A percentile compares a stretch with the other conserved stretches of the same genome.
Conservation (phyloP, 345 rosid species). For the Syzygium grande region DNA sequence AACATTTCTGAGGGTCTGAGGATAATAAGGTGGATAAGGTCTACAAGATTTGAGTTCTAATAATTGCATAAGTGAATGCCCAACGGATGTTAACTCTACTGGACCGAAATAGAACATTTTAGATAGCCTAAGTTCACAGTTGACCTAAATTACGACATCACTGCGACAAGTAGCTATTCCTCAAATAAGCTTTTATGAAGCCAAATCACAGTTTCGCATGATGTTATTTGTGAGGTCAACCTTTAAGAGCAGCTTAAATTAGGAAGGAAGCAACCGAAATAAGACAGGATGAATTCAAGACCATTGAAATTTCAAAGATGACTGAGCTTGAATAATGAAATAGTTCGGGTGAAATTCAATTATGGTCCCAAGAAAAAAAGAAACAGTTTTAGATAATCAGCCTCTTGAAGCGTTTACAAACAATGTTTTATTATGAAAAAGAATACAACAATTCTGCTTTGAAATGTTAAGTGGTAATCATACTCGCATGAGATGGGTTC, state of each 20-base stretch:
- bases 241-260: background rate
- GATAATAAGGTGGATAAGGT: background rate
- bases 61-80: background rate
- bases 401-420: too few relatives aligned
- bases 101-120: background rate
- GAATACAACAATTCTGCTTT: background rate
- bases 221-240: background rate
- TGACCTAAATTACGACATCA: background rate
- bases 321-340: background rate
- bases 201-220: background rate
- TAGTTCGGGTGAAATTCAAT: background rate
- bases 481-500: background rate
- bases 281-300: background rate
- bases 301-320: background rate
- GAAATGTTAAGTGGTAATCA: background rate
- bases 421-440: background rate
- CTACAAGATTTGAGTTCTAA: background rate
- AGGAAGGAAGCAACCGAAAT: background rate
- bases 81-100: background rate
- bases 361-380: background rate
- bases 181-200: background rate
- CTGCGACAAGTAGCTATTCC: background rate
- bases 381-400: background rate
- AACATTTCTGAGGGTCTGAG: too few relatives aligned
- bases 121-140: background rate